Base-by-base conservation (phyloP, 768 basidiomycete species). In the Pleurotus cornucopiae region DNA sequence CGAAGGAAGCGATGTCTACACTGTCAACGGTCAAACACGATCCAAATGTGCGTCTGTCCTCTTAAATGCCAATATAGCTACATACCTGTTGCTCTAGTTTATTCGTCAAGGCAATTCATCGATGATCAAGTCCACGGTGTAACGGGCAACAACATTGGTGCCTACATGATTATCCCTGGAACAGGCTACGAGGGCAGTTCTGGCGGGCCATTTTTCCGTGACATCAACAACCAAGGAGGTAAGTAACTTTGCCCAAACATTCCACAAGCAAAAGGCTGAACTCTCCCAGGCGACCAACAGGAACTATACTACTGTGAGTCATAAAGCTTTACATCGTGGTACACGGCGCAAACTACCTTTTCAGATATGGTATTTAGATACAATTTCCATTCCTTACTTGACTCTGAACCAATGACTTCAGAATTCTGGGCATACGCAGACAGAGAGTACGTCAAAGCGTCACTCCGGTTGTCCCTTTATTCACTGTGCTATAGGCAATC, bases 391-490 rank as follows among this genome's bases (percentile, higher is more conserved):
- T n/a, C n/a, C n/a, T 34, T 2, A 34, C 7, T 34, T 34, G 11
- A 34, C 7, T 34, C 11, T 34, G 30, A 34, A 34, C 7, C 30
- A 9, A 34, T 34, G 30, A 34, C 2, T 16, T 13, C 12, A 65
- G 72, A 73, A 73, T 58, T 72, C 72, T n/a, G 72, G 72, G 6
- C 71, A 73, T 45, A 69, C 67, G 38, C 65, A 72, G 52, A 69
- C 72, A 4, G 72, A 73, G 63, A 55, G 71, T 72, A 47, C 23
- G 63, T 41, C 21, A 53, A 40, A n/a, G 20, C 26, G 7, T 25
- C 13, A 40, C 51, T 7, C 18, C 39, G 5, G 7, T 18, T 6
- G n/a, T 4, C n/a, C 44, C 9, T 23, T 45, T 30, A 30, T 14
- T 14, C 45, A 26, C 26, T 5, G 18, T 26, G 30, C 37, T 54